Conservation (phyloP, 805 yeast species). For the Torulaspora microellipsoides region DNA sequence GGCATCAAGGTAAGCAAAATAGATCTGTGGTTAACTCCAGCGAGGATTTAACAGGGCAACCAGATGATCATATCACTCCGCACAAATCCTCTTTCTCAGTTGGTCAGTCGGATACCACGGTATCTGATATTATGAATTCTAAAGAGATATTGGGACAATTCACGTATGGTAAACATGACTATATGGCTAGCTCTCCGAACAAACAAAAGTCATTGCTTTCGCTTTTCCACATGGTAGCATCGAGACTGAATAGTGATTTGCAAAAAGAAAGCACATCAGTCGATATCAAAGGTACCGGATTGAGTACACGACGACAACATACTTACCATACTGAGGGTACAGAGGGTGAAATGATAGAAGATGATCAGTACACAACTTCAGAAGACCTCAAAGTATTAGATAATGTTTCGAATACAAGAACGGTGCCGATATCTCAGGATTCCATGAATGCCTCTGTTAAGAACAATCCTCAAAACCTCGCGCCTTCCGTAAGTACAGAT, state of each 20-base stretch:
- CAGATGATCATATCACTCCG: slow-evolving; percentile 4
- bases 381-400: slow-evolving; percentile 16
- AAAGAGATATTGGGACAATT: neutral
- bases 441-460: slow-evolving; percentile 7
- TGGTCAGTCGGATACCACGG: neutral
- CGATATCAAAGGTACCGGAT: too few relatives aligned
- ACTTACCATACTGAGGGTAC: too few relatives aligned
- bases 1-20: neutral
- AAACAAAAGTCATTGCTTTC: slow-evolving; percentile 32
- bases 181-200: slow-evolving; percentile 1
- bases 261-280: neutral
- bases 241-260: slow-evolving; percentile 9
- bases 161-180: neutral
- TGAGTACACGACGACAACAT: too few relatives aligned
- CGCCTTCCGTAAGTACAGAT: slow-evolving; percentile 36
- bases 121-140: neutral
- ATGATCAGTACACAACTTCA: neutral
- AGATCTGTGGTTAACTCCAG: too few relatives aligned
- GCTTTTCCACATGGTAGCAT: slow-evolving; percentile 34
- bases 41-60: neutral
- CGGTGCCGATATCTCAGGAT: slow-evolving; percentile 20
- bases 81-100: neutral
- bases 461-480: slow-evolving; percentile 5
- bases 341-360: neutral
- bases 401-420: slow-evolving; percentile 23